Evolutionary conservation across 441 rosid genomes (phyloP), one percentile per base, ranked within the genome.

Genomic region (Euphorbia neoarborescens): DNA sequence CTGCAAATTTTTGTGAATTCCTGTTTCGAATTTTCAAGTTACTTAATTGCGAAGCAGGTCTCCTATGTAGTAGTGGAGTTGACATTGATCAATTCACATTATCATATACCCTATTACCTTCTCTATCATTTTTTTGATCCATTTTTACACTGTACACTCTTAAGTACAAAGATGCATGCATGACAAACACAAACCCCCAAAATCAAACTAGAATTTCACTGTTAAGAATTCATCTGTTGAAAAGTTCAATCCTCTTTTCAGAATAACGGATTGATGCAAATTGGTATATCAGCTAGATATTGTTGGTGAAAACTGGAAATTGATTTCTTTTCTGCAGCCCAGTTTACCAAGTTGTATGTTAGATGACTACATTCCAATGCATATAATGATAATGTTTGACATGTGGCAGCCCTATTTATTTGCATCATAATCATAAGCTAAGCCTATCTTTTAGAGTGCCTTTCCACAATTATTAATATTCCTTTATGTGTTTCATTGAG

Each of bases 1-100:
- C 7, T 48, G 22, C 28, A 11, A 20, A 40, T 61, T 65, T 37
- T 37, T 37, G 22, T 72, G 63, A 65, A 59, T 62, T 12, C 58
- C 50, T 44, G 24, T 53, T 53, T 61, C 38, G 25, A 42, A 54
- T 58, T 20, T 56, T 74, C 60, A 28, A 40, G 63, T 34, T 67
- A 62, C 48, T 32, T 63, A 68, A 37, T 40, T 67, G 42, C 37
- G 46, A 50, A 14, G 13, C 11, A 58, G 35, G 27, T 24, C 24
- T 20, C 62, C 7, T 68, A 40, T 25, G 44, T 50, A n/a, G 6
- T 34, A 51, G 53, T 62, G 34, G 28, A 6, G 7, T 66, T 10
- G 34, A 13, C 15, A 19, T 68, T 59, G 28, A 62, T 22, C 42
- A 53, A 54, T 38, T 32, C 37, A 46, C 54, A 8, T 22, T 46